A percentile compares a stretch with the other conserved stretches of the same genome.
Conservation (phyloP, 805 yeast genomes). For the Yamadazyma akitaensis region DNA sequence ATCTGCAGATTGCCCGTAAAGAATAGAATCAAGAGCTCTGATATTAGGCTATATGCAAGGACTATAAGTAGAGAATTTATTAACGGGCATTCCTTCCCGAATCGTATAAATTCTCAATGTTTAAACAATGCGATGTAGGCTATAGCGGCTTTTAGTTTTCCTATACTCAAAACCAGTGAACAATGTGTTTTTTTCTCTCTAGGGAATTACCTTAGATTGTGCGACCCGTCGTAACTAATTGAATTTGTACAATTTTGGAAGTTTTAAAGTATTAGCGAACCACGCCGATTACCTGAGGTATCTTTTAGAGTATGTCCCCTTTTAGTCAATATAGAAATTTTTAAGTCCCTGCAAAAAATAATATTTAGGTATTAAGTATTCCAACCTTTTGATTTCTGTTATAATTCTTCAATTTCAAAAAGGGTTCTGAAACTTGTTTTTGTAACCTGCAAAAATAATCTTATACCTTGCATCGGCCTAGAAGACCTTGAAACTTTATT, state of each 20-base stretch:
- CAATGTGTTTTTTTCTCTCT: not conserved
- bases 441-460: conserved; percentile 1
- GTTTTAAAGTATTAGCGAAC: no score
- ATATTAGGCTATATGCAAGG: not conserved
- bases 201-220: not conserved
- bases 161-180: not conserved
- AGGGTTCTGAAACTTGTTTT: not conserved
- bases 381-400: not conserved
- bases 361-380: not conserved
- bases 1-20: not conserved
- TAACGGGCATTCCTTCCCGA: not conserved
- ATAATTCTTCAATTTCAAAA: no score
- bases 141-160: not conserved
- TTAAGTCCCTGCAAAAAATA: not conserved
- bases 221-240: no score
- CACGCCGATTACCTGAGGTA: no score
- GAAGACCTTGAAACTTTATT: not conserved
- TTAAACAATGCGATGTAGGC: not conserved
- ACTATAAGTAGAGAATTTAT: not conserved
- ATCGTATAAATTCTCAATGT: not conserved
- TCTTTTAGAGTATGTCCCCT: no score
- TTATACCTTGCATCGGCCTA: not conserved
- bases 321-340: no score
- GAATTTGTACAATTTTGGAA: not conserved
- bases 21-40: conserved; percentile 3